Base-by-base conservation (phyloP, 2,329 filamentous ascomycete genomes). In the Orbilia brochopaga region DNA sequence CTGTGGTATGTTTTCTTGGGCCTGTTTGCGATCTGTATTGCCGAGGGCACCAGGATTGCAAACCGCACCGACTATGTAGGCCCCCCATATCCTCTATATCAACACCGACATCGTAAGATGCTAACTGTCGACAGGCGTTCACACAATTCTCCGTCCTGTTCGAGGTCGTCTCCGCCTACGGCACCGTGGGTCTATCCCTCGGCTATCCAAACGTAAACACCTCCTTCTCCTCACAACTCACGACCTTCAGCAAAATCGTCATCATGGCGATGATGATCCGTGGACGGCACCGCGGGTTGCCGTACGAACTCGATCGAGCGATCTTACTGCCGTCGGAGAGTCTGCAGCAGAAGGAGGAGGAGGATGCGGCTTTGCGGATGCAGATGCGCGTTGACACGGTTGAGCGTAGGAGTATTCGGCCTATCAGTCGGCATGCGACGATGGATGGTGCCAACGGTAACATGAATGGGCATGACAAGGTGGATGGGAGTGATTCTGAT, bases 1-100 rank as follows among this genome's bases (percentile, higher is more conserved):
- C 80, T 99, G 79, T 99, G 94, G 94, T 99, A 92, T 77, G 89
- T 99, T 66, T 96, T 96, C 78, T 79, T 97, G 21, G 94, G 94
- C 0, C 87, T 96, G 76, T 99, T 99, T 81, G 86, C 97, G 78
- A 90, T 99, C 77, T 85, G 89, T 72, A 96, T 99, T 76, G 87
- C 90, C 30, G 95, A 99, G 81, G 93, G 92, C 2, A 65, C 77
- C 6, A 86, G 87, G 15, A 82, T 99, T 11, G 83, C 90, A 77
- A 84, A 74, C 46, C 67, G 59, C 1, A 52, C 10, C 11, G 73
- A 77, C 30, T 75, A 76, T 50, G 75, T 76, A 53, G 73, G 74
- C 72, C 61, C 17, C 30, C 48, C 15, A 7, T 50, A 44, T 15
- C 4, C 24, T 5, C n/a, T n/a, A n/a, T n/a, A n/a, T n/a, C n/a